Base-by-base conservation (phyloP, 2,329 filamentous ascomycete genomes). In the Orbilia ellipsospora region DNA sequence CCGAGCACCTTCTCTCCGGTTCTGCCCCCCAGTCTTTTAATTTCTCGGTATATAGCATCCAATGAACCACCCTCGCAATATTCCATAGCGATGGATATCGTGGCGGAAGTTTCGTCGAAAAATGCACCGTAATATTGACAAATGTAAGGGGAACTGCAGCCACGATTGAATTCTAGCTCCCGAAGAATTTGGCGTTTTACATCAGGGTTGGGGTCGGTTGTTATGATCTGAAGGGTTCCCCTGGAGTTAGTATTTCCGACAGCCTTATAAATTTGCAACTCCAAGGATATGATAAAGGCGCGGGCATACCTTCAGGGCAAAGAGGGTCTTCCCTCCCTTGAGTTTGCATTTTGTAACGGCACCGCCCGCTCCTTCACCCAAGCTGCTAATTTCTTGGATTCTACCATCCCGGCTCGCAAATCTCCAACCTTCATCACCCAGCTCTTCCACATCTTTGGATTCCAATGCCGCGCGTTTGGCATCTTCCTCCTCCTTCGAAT, bases 31-130 rank as follows among this genome's bases (percentile, higher is more conserved):
- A 98, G 88, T 79, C 95, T 93, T 85, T 97, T 97, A 42, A 99
- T 94, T 83, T 99, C 95, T 78, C 92, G 92, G 85, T 99, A 99
- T 78, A 99, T 95, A 81, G 92, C 95, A 84, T 99, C 94, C 18
- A 99, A 87, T 55, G 93, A 97, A 63, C 95, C 95, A 70, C 95
- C 95, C 83, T 98, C 95, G 82, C 95, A 99, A 80, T 96, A 98
- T 82, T 99, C 95, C 95, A 99, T 99, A 69, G 93, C 94, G 81
- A 99, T 99, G 56, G 93, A 97, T 79, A 99, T 98, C 56, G 94
- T 98, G 60, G 94, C 93, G 8, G 93, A 96, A n/a, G 93, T 91
- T 72, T 95, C 92, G 81, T 99, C 94, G 82, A 96, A 92, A 82
- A 98, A 99, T 48, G 94, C 94, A 77, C 95, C 95, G 80, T 97